Conservation (phyloP, 495 filamentous ascomycete species). For the Acidiella bohemica region DNA sequence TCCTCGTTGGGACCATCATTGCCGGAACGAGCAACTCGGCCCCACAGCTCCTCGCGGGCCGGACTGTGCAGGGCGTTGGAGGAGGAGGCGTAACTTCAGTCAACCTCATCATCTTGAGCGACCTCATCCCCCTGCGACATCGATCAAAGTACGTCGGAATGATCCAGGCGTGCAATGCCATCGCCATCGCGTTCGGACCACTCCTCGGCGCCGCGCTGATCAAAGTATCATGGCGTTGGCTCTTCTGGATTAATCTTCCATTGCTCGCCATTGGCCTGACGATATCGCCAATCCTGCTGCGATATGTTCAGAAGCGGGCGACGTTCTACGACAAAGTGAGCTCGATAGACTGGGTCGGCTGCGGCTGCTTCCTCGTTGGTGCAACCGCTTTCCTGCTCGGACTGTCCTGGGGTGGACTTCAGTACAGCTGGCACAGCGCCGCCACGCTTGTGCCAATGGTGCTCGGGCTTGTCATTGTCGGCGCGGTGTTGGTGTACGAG, state of each 20-base stretch:
- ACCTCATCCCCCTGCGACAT: slow-evolving; percentile 28
- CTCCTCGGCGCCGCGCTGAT: slow-evolving; percentile 22
- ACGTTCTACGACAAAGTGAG: slow-evolving; percentile 33
- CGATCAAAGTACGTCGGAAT: slow-evolving; percentile 28
- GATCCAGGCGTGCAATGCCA: slow-evolving; percentile 25
- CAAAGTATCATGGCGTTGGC: slow-evolving; percentile 23
- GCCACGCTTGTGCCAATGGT: slow-evolving; percentile 44
- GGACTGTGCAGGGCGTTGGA: slow-evolving; percentile 23
- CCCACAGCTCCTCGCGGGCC: slow-evolving; percentile 16
- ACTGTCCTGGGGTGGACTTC: slow-evolving; percentile 41
- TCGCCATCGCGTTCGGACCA: slow-evolving; percentile 25
- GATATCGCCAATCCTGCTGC: slow-evolving; percentile 13
- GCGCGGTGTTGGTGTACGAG: slow-evolving; percentile 39
- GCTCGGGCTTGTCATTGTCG: slow-evolving; percentile 35
- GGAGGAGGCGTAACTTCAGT: slow-evolving; percentile 20
- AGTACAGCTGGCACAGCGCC: slow-evolving; percentile 40
- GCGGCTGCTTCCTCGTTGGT: slow-evolving; percentile 38
- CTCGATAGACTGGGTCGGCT: slow-evolving; percentile 48
- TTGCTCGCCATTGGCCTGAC: slow-evolving; percentile 26
- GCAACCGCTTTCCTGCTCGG: slow-evolving; percentile 38
- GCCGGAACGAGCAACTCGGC: slow-evolving; percentile 10
- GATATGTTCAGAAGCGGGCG: slow-evolving; percentile 2
- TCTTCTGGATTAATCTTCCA: slow-evolving; percentile 33
- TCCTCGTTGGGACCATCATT: slow-evolving; percentile 23
- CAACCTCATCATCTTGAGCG: slow-evolving; percentile 19